Base-by-base conservation (phyloP, 2,329 filamentous ascomycete genomes). In the Diplodia seriata region DNA sequence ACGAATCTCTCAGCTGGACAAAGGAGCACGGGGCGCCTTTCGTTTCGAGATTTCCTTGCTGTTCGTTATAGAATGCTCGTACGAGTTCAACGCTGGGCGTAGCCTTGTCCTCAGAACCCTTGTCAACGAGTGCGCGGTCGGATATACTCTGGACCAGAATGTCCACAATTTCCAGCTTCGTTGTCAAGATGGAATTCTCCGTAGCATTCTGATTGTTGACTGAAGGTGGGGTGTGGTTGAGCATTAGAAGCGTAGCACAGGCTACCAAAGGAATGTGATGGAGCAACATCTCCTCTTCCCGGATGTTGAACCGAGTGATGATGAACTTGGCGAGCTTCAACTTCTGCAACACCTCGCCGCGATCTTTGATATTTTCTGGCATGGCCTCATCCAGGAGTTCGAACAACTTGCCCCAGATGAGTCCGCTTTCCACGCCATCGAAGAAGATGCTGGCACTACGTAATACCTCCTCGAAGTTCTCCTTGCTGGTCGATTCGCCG, bases 361-460 rank as follows among this genome's bases (percentile, higher is more conserved):
- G 73, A 40, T 75, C 74, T 38, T 75, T 81, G n/a, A 86, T 83
- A 72, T 88, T 84, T 1, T 85, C n/a, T 14, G 73, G 84, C 31
- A 80, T 67, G 56, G 81, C 77, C 20, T 82, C 81, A 38, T 82
- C 79, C 69, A 95, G 82, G 51, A 95, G 84, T 14, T 87, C 83
- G 67, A 92, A 82, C 67, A 97, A 84, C 75, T 97, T 92, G 57
- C 90, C 89, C 83, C 96, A 99, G 56, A 99, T 97, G 23, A 98
- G 83, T 8, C 91, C 91, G 73, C 94, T 97, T 79, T 99, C 95
- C 49, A 98, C 94, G 5, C 94, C 94, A 76, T 99, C 95, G 72
- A 99, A 99, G 80, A 99, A 99, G 50, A 95, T 90, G 75, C 91
- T 97, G 5, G 94, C 95, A 76, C 94, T 98, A 72, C 92, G 89